Evolutionary conservation across 1,139 yeast species (phyloP).

Genomic region (Ogataea hybrid): DNA sequence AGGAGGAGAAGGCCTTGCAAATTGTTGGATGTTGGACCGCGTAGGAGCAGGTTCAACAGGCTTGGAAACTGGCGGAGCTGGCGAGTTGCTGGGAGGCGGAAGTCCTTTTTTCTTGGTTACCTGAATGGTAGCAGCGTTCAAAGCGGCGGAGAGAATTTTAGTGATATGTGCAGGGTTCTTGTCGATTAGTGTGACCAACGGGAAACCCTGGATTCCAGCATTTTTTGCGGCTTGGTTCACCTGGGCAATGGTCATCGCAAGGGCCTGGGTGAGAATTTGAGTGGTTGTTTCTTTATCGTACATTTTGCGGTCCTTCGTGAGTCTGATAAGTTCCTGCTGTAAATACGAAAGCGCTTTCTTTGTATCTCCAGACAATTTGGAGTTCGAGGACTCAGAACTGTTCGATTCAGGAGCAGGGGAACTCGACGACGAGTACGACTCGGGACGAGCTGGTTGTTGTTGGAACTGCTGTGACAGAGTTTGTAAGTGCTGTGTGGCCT

Average conservation of each 20-base stretch:
- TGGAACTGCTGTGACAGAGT: conserved; percentile 18
- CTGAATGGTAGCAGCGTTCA: conserved; percentile 74
- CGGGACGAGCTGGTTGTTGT: conserved; percentile 28
- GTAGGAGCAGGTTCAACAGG: conserved; percentile 8
- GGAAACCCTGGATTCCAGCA: conserved; percentile 81
- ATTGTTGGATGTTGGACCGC: conserved; percentile 13
- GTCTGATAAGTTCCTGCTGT: conserved; percentile 66
- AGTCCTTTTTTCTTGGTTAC: conserved; percentile 41
- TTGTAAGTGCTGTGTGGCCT: conserved; percentile 22
- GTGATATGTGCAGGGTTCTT: conserved; percentile 87
- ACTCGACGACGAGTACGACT: conserved; percentile 14
- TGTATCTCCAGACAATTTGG: conserved; percentile 50
- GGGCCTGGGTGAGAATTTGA: conserved; percentile 82
- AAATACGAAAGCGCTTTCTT: conserved; percentile 63
- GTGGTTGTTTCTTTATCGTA: conserved; percentile 74
- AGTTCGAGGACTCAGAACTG: conserved; percentile 12
- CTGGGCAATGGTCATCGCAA: conserved; percentile 90
- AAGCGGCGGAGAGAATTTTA: conserved; percentile 76
- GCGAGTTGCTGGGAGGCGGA: conserved; percentile 20
- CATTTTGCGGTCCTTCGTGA: conserved; percentile 69
- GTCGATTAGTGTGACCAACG: conserved; percentile 75
- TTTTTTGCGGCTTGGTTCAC: conserved; percentile 84
- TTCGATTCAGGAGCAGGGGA: conserved; percentile 27
- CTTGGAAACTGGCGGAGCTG: conserved; percentile 10
- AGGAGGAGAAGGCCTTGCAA: conserved; percentile 12